Base-by-base conservation (phyloP, 257 asterid genomes). In the Petunia secreta region DNA sequence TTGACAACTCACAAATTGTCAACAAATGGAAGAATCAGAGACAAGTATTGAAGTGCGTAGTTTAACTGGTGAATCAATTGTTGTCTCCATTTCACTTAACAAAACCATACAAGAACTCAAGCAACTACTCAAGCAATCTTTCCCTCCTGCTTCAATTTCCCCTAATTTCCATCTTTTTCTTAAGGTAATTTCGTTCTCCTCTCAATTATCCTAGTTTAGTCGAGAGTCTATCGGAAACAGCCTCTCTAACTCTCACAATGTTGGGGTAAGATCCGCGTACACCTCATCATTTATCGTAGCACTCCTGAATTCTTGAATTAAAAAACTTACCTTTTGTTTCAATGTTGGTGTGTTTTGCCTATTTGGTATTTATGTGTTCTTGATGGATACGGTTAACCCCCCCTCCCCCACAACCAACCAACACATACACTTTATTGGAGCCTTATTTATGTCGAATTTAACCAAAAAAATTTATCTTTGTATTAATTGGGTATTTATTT, bases 161-260 rank as follows among this genome's bases (percentile, higher is more conserved):
- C 87, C 91, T 10, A 89, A 90, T 85, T 95, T 92, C 83, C 99
- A 95, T 84, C 92, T 95, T n/a, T 90, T 87, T 84, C 86, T 88
- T 68, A 90, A 90, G 96, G 99, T 63, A 86, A 58, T 53, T 58
- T 79, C 62, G 55, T 73, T n/a, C 40, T 80, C 50, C 55, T 76
- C 46, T 40, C 2, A 36, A 25, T 25, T 25, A 25, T 25, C 25
- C 25, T 25, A 25, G 25, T 25, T 25, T 25, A 25, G 25, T 25
- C n/a, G n/a, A n/a, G n/a, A n/a, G n/a, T n/a, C n/a, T n/a, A n/a
- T n/a, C 25, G 25, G 25, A 25, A 25, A 25, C 25, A 25, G 25
- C 25, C 25, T 25, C 25, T 25, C 25, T 25, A 25, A 25, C 25
- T 25, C 25, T 25, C 25, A 25, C 25, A 25, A 25, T 25, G 25